Evolutionary conservation across 495 filamentous ascomycete species (phyloP).

Genomic region (Xylaria intraflava): DNA sequence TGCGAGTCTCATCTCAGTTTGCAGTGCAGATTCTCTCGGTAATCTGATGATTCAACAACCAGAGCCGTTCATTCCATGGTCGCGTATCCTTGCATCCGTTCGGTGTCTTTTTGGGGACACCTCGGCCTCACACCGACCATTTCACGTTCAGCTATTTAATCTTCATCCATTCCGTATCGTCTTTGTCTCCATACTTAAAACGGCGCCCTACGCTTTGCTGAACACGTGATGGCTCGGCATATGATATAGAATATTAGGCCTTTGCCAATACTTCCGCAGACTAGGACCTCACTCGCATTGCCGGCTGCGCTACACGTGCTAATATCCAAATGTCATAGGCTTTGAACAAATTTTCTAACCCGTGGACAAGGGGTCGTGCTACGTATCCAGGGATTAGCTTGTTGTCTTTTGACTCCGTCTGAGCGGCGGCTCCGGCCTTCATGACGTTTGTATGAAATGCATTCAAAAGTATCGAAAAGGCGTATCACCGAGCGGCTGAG

Average conservation of each 20-base stretch:
- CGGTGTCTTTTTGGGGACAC: neutral
- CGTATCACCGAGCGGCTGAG: slow-evolving; percentile 1
- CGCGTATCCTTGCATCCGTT: neutral
- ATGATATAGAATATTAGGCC: slow-evolving; percentile 1
- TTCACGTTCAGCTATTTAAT: neutral
- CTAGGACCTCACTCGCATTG: slow-evolving; percentile 7
- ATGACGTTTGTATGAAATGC: neutral
- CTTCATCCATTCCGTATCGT: neutral
- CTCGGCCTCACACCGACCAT: neutral
- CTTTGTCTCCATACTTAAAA: slow-evolving; percentile 3
- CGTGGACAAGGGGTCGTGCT: neutral
- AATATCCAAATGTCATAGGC: slow-evolving; percentile 4
- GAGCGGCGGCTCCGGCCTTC: neutral
- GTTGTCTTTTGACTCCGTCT: neutral
- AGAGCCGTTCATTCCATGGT: neutral
- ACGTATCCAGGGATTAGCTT: neutral
- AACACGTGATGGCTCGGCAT: slow-evolving; percentile 8
- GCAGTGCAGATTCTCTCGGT: neutral
- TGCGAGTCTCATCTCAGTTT: neutral
- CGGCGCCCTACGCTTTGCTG: neutral
- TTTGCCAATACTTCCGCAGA: slow-evolving; percentile 3
- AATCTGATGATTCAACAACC: neutral
- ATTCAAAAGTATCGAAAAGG: neutral
- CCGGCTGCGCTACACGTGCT: slow-evolving; percentile 16
- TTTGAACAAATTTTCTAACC: neutral